A percentile compares a stretch with the other conserved stretches of the same genome.
Conservation (phyloP, 1,139 yeast genomes). For the Tardiomyces blankii region DNA sequence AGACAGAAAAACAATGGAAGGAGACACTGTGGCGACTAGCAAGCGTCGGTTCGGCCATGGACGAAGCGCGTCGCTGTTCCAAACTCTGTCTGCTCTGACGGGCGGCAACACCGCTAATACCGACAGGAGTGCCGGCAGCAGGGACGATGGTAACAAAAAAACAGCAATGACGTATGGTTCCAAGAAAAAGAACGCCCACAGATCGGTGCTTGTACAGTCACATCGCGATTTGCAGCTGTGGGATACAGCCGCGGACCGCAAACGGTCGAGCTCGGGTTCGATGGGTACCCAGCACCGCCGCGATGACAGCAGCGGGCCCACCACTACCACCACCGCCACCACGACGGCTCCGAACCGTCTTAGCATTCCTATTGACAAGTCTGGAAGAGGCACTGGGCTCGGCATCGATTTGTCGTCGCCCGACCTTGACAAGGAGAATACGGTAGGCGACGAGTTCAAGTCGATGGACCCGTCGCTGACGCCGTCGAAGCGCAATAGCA, state of each 20-base stretch:
- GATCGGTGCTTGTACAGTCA: conserved; percentile 13
- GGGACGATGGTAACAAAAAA: not conserved
- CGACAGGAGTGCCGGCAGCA: not conserved
- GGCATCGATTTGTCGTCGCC: conserved; percentile 3
- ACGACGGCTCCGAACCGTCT: conserved; percentile 4
- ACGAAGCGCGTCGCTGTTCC: not conserved
- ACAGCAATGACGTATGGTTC: conserved; percentile 12
- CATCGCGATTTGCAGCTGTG: conserved; percentile 14
- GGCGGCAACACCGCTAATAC: not conserved
- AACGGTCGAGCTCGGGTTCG: not conserved
- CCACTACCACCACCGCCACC: not conserved
- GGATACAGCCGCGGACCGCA: conserved; percentile 9
- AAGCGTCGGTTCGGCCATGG: not conserved
- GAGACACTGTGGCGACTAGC: too few relatives aligned
- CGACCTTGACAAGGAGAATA: not conserved
- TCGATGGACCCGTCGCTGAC: not conserved
- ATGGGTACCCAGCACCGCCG: too few relatives aligned
- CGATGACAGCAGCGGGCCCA: not conserved
- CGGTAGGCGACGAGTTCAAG: not conserved
- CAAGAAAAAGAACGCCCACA: conserved; percentile 10
- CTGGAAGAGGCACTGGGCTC: conserved; percentile 12
- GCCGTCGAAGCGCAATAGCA: not conserved
- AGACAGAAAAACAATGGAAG: too few relatives aligned
- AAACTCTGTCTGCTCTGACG: not conserved
- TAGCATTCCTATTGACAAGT: too few relatives aligned